A percentile compares a stretch with the other conserved stretches of the same genome.
Evolutionary conservation across 495 filamentous ascomycete species (phyloP).

Genomic region (Penicillium dipodomyicola): DNA sequence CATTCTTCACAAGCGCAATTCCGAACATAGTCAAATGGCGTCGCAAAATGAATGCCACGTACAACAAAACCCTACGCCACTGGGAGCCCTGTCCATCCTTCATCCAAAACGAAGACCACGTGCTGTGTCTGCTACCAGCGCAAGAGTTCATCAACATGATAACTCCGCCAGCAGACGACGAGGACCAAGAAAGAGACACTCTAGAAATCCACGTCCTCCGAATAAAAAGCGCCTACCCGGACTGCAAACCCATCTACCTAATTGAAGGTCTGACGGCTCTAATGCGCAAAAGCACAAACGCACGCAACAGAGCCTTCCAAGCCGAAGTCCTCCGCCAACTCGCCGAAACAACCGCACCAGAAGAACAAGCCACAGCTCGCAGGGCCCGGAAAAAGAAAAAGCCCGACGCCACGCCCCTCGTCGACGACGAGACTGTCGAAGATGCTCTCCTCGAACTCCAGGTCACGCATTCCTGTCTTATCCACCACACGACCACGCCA

Average conservation of each 20-base stretch:
- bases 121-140: conserved; percentile 64
- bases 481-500: conserved; percentile 65
- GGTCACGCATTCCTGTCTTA: conserved; percentile 61
- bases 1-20: conserved; percentile 49
- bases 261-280: conserved; percentile 68
- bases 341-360: conserved; percentile 26
- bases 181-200: conserved; percentile 34
- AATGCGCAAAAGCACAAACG: conserved; percentile 68
- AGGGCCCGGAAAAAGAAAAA: conserved; percentile 42
- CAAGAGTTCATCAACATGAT: conserved; percentile 66
- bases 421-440: conserved; percentile 72
- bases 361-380: conserved; percentile 22
- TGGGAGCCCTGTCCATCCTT: conserved; percentile 63
- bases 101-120: conserved; percentile 63
- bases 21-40: conserved; percentile 71
- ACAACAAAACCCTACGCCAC: conserved; percentile 56
- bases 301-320: conserved; percentile 64
- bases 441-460: conserved; percentile 72
- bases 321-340: conserved; percentile 61
- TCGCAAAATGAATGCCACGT: conserved; percentile 62
- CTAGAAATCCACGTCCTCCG: conserved; percentile 60
- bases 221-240: conserved; percentile 53
- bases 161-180: conserved; percentile 33
- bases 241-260: conserved; percentile 64
- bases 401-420: conserved; percentile 41